phyloP scores from a whole-genome alignment of 2,329 filamentous ascomycete species.

The Alternaria consortialis region DNA sequence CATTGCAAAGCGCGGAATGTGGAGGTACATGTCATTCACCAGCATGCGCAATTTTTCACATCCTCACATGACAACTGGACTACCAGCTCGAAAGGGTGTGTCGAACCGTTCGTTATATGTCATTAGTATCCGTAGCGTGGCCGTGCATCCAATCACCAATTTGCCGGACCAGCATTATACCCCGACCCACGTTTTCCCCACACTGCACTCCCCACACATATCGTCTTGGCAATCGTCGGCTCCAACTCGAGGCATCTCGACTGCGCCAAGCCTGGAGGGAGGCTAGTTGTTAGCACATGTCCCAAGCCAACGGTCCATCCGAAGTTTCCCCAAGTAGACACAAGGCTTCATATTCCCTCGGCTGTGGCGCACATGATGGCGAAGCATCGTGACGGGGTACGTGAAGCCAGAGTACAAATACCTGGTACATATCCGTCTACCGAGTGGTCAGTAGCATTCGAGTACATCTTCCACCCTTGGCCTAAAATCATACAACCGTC shows the following conservation, averaged over 20 bases:
- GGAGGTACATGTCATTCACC: conserved; percentile 8
- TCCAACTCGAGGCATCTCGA: conserved; percentile 1
- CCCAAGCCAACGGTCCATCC: conserved; percentile 4
- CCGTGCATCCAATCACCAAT: conserved; percentile 16
- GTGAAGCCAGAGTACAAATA: conserved; percentile 22
- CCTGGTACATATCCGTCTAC: neutral
- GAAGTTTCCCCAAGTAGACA: conserved; percentile 14
- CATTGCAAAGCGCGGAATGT: conserved; percentile 11
- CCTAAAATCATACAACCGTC: conserved; percentile 3
- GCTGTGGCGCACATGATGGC: conserved; percentile 10
- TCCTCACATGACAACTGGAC: conserved; percentile 12
- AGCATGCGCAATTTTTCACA: conserved; percentile 1
- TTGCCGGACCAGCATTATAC: conserved; percentile 14
- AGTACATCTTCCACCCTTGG: neutral
- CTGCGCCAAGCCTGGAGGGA: neutral
- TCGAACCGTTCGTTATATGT: conserved; percentile 1
- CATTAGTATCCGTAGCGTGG: conserved; percentile 1
- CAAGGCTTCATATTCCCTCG: conserved; percentile 9
- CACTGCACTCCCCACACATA: conserved; percentile 26
- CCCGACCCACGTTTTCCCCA: conserved; percentile 12
- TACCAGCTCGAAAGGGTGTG: conserved; percentile 2
- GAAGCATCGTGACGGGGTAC: conserved; percentile 1
- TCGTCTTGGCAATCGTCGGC: conserved; percentile 20
- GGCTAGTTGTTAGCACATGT: neutral
- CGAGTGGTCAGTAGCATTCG: neutral